phyloP scores from a whole-genome alignment of 306 rosid species.

The Sicyos edulis region DNA sequence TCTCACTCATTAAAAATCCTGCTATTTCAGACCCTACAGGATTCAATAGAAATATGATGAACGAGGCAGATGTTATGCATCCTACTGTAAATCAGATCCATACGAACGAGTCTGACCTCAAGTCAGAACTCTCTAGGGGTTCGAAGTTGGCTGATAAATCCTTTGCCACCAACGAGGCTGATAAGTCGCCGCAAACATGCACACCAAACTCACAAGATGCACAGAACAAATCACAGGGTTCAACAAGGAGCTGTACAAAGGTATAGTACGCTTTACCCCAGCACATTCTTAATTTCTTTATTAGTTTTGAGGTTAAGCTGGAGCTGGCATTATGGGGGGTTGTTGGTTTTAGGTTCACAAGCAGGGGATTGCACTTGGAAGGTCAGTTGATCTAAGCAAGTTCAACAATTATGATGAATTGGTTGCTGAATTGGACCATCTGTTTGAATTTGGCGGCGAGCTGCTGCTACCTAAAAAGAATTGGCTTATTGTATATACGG shows the following conservation, averaged over 20 bases:
- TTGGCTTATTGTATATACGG: slow-evolving; percentile 85
- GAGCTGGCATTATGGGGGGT: slow-evolving; percentile 17
- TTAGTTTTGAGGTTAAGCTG: background rate
- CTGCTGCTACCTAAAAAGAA: slow-evolving; percentile 53
- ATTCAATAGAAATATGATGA: slow-evolving; percentile 29
- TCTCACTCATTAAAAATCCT: slow-evolving; percentile 50
- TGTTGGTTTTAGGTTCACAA: slow-evolving; percentile 75
- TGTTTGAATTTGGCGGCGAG: slow-evolving; percentile 87
- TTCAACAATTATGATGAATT: slow-evolving; percentile 68
- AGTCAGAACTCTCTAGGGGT: slow-evolving; percentile 44
- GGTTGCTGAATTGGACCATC: slow-evolving; percentile 64
- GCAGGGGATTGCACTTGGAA: slow-evolving; percentile 96
- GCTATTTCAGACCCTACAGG: slow-evolving; percentile 32
- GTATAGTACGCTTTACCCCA: slow-evolving; percentile 20
- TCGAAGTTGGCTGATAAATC: slow-evolving; percentile 37
- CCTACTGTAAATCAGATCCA: slow-evolving; percentile 25
- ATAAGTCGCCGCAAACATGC: slow-evolving; percentile 33
- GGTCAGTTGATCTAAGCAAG: slow-evolving; percentile 87
- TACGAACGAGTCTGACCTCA: slow-evolving; percentile 37
- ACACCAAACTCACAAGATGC: slow-evolving; percentile 45
- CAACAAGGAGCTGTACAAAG: slow-evolving; percentile 89
- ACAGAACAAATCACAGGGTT: slow-evolving; percentile 42
- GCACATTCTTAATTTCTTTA: background rate
- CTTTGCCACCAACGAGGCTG: slow-evolving; percentile 33
- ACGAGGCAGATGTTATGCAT: slow-evolving; percentile 33